Conservation (phyloP, 2,329 filamentous ascomycete species). For the Beauveria rudraprayagi region DNA sequence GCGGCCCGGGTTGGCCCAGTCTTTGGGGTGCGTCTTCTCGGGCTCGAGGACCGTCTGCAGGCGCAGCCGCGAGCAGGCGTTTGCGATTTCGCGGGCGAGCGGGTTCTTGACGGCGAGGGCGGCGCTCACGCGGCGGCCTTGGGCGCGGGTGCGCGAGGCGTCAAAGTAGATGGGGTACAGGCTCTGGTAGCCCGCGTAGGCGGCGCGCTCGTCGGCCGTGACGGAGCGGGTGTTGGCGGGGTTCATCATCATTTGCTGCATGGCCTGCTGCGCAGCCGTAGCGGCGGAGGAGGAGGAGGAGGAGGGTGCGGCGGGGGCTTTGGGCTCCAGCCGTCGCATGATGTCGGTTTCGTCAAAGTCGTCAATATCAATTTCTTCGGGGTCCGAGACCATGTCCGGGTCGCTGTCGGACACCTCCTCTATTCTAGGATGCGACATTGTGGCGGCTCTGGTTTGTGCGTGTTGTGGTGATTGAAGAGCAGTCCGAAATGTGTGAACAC, state of each 20-base stretch:
- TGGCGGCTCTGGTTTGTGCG: conserved; percentile 15
- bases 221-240: conserved; percentile 20
- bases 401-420: conserved; percentile 88
- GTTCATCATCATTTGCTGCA: conserved; percentile 17
- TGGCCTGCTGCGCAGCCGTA: conserved; percentile 20
- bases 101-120: conserved; percentile 74
- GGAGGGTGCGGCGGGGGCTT: conserved; percentile 21
- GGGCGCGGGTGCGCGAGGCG: conserved; percentile 59
- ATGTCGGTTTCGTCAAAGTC: conserved; percentile 53
- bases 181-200: conserved; percentile 73
- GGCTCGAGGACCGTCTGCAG: conserved; percentile 77
- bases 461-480: neutral
- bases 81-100: conserved; percentile 79
- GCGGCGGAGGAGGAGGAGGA: conserved; percentile 16
- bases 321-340: conserved; percentile 35
- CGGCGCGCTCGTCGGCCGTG: conserved; percentile 38
- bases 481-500: neutral
- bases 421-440: conserved; percentile 78
- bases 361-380: conserved; percentile 76
- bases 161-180: conserved; percentile 97
- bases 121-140: conserved; percentile 71
- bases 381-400: conserved; percentile 60
- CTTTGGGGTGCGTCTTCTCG: conserved; percentile 86
- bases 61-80: conserved; percentile 68
- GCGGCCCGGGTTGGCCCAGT: conserved; percentile 94